Percentiles rank a stretch among this genome's conserved stretches.
Evolutionary conservation across 73 alveolate species (phyloP).

Genomic region (Blepharisma japonicum): DNA sequence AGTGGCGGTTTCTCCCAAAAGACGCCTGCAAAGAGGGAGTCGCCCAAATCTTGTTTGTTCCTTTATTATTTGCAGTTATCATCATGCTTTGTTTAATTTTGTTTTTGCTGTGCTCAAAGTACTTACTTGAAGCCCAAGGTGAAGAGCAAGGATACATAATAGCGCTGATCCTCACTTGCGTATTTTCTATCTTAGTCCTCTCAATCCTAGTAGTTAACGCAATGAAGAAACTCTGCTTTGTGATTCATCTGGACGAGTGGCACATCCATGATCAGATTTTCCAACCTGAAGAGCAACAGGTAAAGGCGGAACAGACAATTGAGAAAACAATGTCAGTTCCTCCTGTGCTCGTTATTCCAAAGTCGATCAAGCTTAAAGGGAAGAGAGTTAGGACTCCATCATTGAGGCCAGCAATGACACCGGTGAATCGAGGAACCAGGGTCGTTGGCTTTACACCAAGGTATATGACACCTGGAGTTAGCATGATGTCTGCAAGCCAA

Average conservation of each 20-base stretch:
- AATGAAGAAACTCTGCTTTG: conserved; percentile 25
- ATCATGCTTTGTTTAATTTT: background rate
- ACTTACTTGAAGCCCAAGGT: background rate
- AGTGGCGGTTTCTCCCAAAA: background rate
- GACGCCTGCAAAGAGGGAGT: background rate
- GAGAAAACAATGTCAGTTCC: too few species aligned
- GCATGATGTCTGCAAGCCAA: too few species aligned
- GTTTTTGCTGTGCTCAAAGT: background rate
- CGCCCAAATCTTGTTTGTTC: background rate
- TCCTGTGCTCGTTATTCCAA: background rate
- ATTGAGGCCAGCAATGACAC: conserved; percentile 1
- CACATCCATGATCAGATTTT: background rate
- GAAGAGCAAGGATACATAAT: conserved; percentile 21
- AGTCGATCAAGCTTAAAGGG: conserved; percentile 12
- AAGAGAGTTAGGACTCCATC: background rate
- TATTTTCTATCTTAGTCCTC: background rate
- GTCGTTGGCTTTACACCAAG: conserved; percentile 17
- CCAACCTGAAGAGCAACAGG: background rate
- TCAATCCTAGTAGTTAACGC: background rate
- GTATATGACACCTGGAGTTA: background rate
- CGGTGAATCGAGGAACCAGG: conserved; percentile 7
- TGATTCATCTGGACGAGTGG: conserved; percentile 17
- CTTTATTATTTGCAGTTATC: conserved; percentile 4
- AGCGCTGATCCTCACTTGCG: conserved; percentile 27
- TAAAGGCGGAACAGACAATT: background rate